Evolutionary conservation across 78 protist species (phyloP), one percentile per base, ranked within the genome.

Genomic region (Tieghemostelium lacteum): DNA sequence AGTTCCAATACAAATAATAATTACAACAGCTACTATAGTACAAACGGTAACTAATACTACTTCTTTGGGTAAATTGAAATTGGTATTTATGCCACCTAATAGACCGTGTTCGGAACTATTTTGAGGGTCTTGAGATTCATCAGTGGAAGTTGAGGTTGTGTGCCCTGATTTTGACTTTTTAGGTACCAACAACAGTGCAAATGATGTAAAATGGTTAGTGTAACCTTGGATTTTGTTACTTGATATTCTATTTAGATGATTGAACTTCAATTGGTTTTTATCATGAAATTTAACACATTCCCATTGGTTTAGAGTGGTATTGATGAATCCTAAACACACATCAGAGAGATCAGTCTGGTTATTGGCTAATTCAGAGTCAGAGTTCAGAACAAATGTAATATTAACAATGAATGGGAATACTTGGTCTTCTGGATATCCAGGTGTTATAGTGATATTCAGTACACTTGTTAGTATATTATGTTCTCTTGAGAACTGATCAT

Each of bases 151-250:
- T 62, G 20, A n/a, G n/a, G n/a, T n/a, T n/a, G n/a, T n/a, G n/a
- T n/a, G n/a, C n/a, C n/a, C n/a, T n/a, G n/a, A n/a, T n/a, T n/a
- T n/a, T n/a, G n/a, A n/a, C n/a, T n/a, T 37, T 34, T 45, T 20
- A 12, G 64, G 20, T 26, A 49, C 22, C 22, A 73, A 31, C 33
- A 73, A 36, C 4, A 73, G 37, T 24, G 40, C 80, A 73, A 73
- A 73, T n/a, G 37, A 36, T 57, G 80, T 57, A 40, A 73, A 73
- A 57, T 73, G 80, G 36, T 73, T 57, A 3, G 80, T 73, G 17
- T 24, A 33, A 8, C 80, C 80, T 16, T 19, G 52, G 22, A 73
- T 50, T 1, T 22, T 72, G 19, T 54, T 52, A 57, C 16, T 57
- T 0, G 20, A 28, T 22, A 26, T 10, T 17, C 19, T 54, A 2